phyloP scores from a whole-genome alignment of 2,329 filamentous ascomycete species.

The Penicillium sp. region DNA sequence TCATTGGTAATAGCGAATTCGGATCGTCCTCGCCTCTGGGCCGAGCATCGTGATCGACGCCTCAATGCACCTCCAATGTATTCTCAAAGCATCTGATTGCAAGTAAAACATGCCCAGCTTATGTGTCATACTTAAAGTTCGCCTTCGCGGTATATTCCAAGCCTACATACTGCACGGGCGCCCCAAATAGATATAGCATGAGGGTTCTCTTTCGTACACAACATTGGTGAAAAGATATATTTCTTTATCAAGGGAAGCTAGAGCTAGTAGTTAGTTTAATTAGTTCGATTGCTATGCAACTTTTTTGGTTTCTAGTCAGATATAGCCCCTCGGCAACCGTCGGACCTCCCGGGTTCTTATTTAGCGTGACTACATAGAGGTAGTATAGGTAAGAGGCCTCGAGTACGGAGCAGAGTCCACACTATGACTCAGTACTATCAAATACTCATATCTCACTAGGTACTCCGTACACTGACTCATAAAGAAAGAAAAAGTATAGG shows the following conservation, averaged over 20 bases:
- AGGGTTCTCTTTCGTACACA: background rate
- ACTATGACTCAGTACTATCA: background rate
- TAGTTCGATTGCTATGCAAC: too few species aligned
- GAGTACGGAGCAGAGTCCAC: background rate
- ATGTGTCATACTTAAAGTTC: constrained; percentile 9
- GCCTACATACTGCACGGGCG: background rate
- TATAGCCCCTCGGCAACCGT: constrained; percentile 5
- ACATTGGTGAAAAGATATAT: too few species aligned
- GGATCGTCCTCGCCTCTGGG: background rate
- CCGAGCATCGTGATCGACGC: constrained; percentile 5
- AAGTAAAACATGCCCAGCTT: background rate
- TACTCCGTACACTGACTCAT: background rate
- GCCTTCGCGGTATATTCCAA: background rate
- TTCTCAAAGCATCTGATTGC: background rate
- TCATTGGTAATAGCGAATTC: background rate
- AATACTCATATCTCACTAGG: background rate
- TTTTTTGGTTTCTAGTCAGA: background rate
- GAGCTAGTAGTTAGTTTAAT: too few species aligned
- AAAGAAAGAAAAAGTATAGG: background rate
- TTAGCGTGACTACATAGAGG: background rate
- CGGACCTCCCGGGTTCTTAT: background rate
- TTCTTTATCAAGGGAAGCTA: too few species aligned
- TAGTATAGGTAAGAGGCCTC: background rate
- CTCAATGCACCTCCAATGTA: background rate
- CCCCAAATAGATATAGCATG: background rate